Percentiles rank a stretch among this genome's conserved stretches.
Evolutionary conservation across 2,329 filamentous ascomycete genomes (phyloP).

Genomic region (Sporothrix mexicana): DNA sequence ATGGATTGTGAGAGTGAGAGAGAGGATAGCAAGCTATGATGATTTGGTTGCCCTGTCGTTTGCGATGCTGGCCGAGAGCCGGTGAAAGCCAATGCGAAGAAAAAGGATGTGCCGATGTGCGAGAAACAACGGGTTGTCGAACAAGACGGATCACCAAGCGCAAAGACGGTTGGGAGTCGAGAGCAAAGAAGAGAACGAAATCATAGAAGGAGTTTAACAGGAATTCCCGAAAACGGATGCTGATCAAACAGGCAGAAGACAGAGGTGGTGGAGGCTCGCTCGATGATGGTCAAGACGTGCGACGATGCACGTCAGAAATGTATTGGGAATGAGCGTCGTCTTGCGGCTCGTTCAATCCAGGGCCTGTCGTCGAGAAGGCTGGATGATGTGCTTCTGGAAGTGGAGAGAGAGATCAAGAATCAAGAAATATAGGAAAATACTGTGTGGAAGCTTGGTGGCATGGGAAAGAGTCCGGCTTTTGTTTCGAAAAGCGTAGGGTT

Average conservation of each 20-base stretch:
- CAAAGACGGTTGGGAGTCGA: constrained; percentile 44
- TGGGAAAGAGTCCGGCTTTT: constrained; percentile 30
- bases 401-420: constrained; percentile 37
- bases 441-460: neutral
- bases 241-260: constrained; percentile 44
- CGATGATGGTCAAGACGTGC: constrained; percentile 44
- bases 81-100: constrained; percentile 23
- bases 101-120: constrained; percentile 35
- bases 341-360: constrained; percentile 28
- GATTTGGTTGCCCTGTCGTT: constrained; percentile 17
- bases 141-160: constrained; percentile 41
- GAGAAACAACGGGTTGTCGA: constrained; percentile 47
- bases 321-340: constrained; percentile 38
- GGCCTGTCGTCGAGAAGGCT: constrained; percentile 41
- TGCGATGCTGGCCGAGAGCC: constrained; percentile 30
- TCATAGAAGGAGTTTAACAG: constrained; percentile 42
- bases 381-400: constrained; percentile 47
- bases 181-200: constrained; percentile 47
- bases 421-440: constrained; percentile 25
- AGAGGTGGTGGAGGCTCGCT: constrained; percentile 41
- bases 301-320: constrained; percentile 47
- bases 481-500: constrained; percentile 29
- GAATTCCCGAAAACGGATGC: constrained; percentile 43
- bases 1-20: constrained; percentile 19
- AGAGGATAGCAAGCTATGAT: constrained; percentile 23